Evolutionary conservation across 108 stramenopile species (phyloP).

Genomic region (Skeletonema tropicum): DNA sequence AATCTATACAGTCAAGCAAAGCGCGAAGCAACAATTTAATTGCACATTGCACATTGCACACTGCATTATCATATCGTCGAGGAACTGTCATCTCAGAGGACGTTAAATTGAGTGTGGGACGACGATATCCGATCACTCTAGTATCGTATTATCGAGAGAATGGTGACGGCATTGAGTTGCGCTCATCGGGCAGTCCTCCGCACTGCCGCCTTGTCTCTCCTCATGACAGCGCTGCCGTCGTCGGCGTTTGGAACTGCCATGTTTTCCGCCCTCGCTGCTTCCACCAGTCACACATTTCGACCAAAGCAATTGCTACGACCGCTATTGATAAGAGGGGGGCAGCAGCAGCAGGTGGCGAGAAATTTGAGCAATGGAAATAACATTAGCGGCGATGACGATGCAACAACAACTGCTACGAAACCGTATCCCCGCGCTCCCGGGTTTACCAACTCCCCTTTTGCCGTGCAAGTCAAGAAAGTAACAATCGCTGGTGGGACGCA

Average conservation of each 20-base stretch:
- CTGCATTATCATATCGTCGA: no score
- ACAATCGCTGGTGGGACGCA: conserved; percentile 87
- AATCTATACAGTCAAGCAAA: no score
- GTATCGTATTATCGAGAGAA: conserved; percentile 1
- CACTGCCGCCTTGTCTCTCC: conserved; percentile 18
- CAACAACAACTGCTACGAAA: not conserved
- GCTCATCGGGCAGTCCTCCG: conserved; percentile 14
- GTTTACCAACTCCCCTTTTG: conserved; percentile 19
- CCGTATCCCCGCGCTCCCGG: conserved; percentile 15
- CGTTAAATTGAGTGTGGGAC: no score
- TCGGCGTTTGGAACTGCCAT: conserved; percentile 2
- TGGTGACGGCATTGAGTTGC: no score
- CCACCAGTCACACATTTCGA: not conserved
- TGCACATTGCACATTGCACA: no score
- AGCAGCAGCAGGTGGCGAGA: not conserved
- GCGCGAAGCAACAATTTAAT: no score
- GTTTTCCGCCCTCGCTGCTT: conserved; percentile 33
- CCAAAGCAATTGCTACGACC: conserved; percentile 1
- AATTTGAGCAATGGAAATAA: not conserved
- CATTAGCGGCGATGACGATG: no score
- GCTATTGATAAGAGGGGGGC: not conserved
- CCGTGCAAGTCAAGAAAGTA: conserved; percentile 41
- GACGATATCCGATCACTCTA: no score
- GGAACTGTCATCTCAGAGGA: no score
- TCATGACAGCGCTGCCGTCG: conserved; percentile 12